phyloP scores from a whole-genome alignment of 108 stramenopile species.

The Chaetoceros tenuissimus region DNA sequence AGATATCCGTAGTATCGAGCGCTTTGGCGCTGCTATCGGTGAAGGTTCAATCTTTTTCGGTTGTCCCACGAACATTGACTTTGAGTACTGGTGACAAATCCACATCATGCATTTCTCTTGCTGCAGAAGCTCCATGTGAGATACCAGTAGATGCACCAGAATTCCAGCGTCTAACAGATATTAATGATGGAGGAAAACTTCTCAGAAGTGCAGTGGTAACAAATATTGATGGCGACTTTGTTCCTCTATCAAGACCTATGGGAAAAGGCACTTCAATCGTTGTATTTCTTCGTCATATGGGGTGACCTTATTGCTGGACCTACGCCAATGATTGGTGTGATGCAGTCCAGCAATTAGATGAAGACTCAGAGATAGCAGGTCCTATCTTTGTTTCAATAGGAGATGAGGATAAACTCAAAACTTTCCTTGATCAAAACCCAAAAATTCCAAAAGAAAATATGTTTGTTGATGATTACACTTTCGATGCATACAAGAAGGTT shows the following conservation, averaged over 20 bases:
- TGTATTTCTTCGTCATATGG: constrained; percentile 71
- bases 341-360: constrained; percentile 39
- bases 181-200: constrained; percentile 15
- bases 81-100: too few species aligned
- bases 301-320: constrained; percentile 89
- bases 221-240: constrained; percentile 40
- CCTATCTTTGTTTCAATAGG: constrained; percentile 78
- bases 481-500: constrained; percentile 57
- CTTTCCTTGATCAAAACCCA: constrained; percentile 65
- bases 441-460: constrained; percentile 33
- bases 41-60: too few species aligned
- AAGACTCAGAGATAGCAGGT: constrained; percentile 26
- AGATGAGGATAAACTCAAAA: constrained; percentile 51
- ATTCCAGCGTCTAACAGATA: too few species aligned
- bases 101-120: too few species aligned
- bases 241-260: constrained; percentile 47
- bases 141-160: too few species aligned
- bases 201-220: constrained; percentile 33
- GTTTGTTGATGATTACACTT: constrained; percentile 68
- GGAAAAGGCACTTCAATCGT: constrained; percentile 46
- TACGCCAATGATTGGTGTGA: constrained; percentile 72
- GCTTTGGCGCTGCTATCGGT: too few species aligned
- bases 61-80: too few species aligned
- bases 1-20: too few species aligned
- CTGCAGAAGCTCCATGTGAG: too few species aligned